Conservation (phyloP, 2,329 filamentous ascomycete genomes). For the Ascochyta fabae region DNA sequence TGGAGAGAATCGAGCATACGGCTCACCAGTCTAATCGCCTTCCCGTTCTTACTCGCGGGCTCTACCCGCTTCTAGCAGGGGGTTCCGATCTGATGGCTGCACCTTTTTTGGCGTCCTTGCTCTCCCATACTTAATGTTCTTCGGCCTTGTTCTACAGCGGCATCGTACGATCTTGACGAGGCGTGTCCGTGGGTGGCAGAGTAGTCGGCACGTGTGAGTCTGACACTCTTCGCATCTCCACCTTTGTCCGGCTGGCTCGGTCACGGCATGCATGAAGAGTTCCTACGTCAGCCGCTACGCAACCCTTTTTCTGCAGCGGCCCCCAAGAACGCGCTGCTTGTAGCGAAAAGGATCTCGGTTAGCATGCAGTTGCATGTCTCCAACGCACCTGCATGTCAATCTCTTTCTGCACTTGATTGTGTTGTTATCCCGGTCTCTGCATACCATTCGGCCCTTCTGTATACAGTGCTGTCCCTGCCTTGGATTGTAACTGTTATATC, state of each 20-base stretch:
- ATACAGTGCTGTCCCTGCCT: not conserved
- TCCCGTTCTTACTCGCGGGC: slow-evolving; percentile 21
- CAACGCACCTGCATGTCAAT: not conserved
- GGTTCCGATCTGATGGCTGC: slow-evolving; percentile 25
- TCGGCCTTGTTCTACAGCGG: slow-evolving; percentile 23
- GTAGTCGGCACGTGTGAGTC: slow-evolving; percentile 20
- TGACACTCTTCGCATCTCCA: slow-evolving; percentile 21
- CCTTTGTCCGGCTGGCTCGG: slow-evolving; percentile 24
- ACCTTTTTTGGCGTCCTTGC: slow-evolving; percentile 17
- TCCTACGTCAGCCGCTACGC: slow-evolving; percentile 13
- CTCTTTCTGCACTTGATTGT: not conserved
- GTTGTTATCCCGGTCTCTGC: slow-evolving; percentile 1
- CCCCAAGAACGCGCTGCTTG: not conserved
- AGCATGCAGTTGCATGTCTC: slow-evolving; percentile 1
- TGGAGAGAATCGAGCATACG: slow-evolving; percentile 7
- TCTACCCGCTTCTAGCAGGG: slow-evolving; percentile 22
- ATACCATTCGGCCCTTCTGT: slow-evolving; percentile 10
- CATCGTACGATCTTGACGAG: slow-evolving; percentile 25
- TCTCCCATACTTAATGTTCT: slow-evolving; percentile 6
- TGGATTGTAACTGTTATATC: not conserved
- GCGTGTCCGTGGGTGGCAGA: slow-evolving; percentile 31
- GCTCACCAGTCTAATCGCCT: slow-evolving; percentile 19
- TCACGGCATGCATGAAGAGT: slow-evolving; percentile 10
- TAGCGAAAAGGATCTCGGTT: not conserved
- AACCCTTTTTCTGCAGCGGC: not conserved